These are phyloP conservation scores for Penstemon eatonii DNA, from an alignment of 257 asterid species.

Conservation along the genomic window DNA sequence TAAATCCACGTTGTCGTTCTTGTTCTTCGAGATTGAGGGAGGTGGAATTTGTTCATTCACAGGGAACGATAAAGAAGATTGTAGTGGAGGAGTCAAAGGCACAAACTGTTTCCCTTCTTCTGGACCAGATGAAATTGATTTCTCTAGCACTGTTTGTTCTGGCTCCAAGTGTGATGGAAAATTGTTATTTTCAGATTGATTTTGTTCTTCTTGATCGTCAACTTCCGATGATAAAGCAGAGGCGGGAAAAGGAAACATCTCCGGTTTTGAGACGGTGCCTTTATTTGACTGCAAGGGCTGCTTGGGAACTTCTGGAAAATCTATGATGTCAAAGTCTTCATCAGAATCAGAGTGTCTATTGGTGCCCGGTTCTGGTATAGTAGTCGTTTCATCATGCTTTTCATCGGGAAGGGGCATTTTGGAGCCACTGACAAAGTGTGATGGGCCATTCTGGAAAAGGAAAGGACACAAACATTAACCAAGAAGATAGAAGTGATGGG, in stretches of 20 bases:
- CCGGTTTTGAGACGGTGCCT: constrained; percentile 53
- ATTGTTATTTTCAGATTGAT: constrained; percentile 28
- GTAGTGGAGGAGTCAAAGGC: constrained; percentile 65
- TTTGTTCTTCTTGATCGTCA: constrained; percentile 52
- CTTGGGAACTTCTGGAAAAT: constrained; percentile 82
- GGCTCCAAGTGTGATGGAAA: constrained; percentile 27
- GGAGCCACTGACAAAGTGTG: constrained; percentile 63
- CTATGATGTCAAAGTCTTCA: constrained; percentile 54
- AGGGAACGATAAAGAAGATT: constrained; percentile 34
- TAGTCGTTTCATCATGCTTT: constrained; percentile 43
- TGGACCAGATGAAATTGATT: constrained; percentile 26
- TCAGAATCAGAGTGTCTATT: constrained; percentile 58
- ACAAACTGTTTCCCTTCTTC: constrained; percentile 52
- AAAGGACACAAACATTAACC: constrained; percentile 19
- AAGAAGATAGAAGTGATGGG: neutral
- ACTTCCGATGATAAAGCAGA: constrained; percentile 68
- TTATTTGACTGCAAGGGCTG: constrained; percentile 55
- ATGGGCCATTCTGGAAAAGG: constrained; percentile 69
- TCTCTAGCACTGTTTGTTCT: constrained; percentile 32
- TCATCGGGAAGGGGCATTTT: constrained; percentile 66
- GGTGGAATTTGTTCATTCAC: constrained; percentile 32
- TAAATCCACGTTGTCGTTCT: constrained; percentile 48
- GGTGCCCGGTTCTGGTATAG: constrained; percentile 42
- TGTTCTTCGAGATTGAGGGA: constrained; percentile 36
- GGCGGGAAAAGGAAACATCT: constrained; percentile 86